These are phyloP conservation scores for bread wheat (Triticum aestivum) DNA, from an alignment of 176 grass and related monocot genomes.

Conservation along the genomic window DNA sequence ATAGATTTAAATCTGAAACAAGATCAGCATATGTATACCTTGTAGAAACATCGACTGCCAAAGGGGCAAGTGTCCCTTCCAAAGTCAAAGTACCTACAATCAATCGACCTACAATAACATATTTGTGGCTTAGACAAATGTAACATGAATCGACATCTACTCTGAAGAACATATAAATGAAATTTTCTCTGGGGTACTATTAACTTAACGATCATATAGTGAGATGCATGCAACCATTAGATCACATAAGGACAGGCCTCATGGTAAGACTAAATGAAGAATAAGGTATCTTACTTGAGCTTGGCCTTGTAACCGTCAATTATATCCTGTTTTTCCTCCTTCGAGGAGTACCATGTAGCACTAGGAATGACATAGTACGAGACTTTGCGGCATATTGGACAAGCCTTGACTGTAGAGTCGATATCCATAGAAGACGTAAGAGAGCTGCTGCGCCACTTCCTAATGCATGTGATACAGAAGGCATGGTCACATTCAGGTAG, in stretches of 20 bases:
- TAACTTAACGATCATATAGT: not conserved
- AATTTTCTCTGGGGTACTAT: not conserved
- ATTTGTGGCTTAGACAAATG: constrained; percentile 18
- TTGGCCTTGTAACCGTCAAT: constrained; percentile 81
- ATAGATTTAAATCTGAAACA: not conserved
- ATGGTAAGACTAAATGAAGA: constrained; percentile 22
- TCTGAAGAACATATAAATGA: not conserved
- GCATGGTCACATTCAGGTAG: constrained; percentile 90
- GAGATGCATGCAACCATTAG: not conserved
- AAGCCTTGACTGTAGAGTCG: constrained; percentile 74
- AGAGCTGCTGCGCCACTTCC: constrained; percentile 89
- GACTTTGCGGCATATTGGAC: constrained; percentile 73
- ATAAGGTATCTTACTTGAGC: constrained; percentile 72
- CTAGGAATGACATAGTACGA: constrained; percentile 87
- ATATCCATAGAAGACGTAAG: constrained; percentile 71
- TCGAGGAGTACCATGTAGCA: constrained; percentile 72
- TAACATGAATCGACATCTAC: constrained; percentile 14
- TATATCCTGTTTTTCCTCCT: constrained; percentile 85
- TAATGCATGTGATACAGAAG: constrained; percentile 90
- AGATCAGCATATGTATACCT: constrained; percentile 46
- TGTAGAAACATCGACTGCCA: constrained; percentile 87
- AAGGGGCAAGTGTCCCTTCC: constrained; percentile 81
- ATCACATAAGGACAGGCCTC: not conserved
- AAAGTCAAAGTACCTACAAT: constrained; percentile 96
- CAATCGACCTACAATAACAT: constrained; percentile 67